Base-by-base conservation (phyloP, 1,139 yeast species). In the Wickerhamiella pararugosa region DNA sequence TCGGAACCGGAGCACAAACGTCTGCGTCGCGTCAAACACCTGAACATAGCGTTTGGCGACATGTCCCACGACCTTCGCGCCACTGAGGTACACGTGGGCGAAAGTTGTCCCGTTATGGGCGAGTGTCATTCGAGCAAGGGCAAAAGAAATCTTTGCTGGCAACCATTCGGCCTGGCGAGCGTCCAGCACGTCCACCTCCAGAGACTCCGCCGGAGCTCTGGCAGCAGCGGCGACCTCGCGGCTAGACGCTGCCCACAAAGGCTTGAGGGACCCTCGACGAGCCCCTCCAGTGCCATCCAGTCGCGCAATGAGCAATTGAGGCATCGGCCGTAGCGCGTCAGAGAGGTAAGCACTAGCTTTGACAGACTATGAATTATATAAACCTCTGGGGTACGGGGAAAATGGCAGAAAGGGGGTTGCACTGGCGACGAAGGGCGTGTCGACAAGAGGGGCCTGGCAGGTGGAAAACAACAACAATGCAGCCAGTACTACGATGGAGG, bases 41-140 rank as follows among this genome's bases (percentile, higher is more conserved):
- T 51, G 50, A 5, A 51, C 31, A 21, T 42, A 33, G 6, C 42
- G 36, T 27, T 43, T 37, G 26, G 44, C 36, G 26, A 51, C 27
- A 25, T 50, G 53, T 31, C 53, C 53, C 6, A 49, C 36, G 8
- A 50, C 37, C 5, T 32, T 30, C 25, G 49, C 37, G 4, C 46
- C 42, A 5, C 36, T 40, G 6, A 51, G 49, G 10, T 34, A 32
- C 2, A 49, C 27, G n/a, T 25, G 34, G 26, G 46, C 48, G 26
- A 41, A 41, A 8, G 37, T 40, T 26, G 40, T 36, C 7, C 32
- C 11, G 32, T 10, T 32, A 41, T 25, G 41, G 30, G 15, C 45
- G 29, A 40, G 36, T 5, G 39, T 37, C 25, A 42, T 32, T 2
- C 43, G 44, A 21, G 43, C 47, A 2, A 26, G 30, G 6, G 10